Percentiles rank a stretch among this genome's conserved stretches.
These are phyloP conservation scores for Talaromyces adpressus DNA, from an alignment of 495 filamentous ascomycete species.

Conservation along the genomic window DNA sequence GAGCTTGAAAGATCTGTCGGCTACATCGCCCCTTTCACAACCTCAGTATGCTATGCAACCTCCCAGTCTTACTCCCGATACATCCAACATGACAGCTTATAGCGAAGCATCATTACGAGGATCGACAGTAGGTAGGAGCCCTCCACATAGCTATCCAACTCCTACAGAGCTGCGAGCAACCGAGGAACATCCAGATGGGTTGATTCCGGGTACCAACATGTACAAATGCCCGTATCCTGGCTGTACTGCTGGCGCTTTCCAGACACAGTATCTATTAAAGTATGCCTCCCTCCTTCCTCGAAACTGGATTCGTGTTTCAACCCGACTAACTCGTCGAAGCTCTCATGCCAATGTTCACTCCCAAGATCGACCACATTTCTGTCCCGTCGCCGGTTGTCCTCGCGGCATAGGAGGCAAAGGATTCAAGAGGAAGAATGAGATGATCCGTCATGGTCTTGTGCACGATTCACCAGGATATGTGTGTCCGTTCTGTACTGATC, in stretches of 20 bases:
- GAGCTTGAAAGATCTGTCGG: constrained; percentile 31
- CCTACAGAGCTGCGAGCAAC: constrained; percentile 27
- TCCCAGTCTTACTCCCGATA: constrained; percentile 19
- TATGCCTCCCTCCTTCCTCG: constrained; percentile 30
- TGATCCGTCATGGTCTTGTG: constrained; percentile 95
- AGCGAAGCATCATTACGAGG: constrained; percentile 1
- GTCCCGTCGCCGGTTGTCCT: constrained; percentile 71
- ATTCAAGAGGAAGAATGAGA: constrained; percentile 98
- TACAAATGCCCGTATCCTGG: constrained; percentile 63
- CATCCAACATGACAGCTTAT: constrained; percentile 14
- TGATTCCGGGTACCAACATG: constrained; percentile 18
- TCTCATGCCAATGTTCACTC: constrained; percentile 99
- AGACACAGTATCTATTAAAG: constrained; percentile 83
- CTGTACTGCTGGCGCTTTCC: constrained; percentile 80
- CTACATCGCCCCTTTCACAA: constrained; percentile 31
- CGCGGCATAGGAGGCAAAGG: constrained; percentile 81
- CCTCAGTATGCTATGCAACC: constrained; percentile 18
- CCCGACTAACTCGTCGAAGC: constrained; percentile 19
- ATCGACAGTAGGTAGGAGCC: constrained; percentile 19
- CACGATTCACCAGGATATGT: constrained; percentile 95
- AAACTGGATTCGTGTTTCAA: background rate
- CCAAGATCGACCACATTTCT: constrained; percentile 84
- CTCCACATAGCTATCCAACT: constrained; percentile 33
- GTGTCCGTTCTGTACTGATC: constrained; percentile 92
- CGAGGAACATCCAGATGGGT: constrained; percentile 19